Conservation (phyloP, 768 basidiomycete species). For the Scleroderma bovista region DNA sequence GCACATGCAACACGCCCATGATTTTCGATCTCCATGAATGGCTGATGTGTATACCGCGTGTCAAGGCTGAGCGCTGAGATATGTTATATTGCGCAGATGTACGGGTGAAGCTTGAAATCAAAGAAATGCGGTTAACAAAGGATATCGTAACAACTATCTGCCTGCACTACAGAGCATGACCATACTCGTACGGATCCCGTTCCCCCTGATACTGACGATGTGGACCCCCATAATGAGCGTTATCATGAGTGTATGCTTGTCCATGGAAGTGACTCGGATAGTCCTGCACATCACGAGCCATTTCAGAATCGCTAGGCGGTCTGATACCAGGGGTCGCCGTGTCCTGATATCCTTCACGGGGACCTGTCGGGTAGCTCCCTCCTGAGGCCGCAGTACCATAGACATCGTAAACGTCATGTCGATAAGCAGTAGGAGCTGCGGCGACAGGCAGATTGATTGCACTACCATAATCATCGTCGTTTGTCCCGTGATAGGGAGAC, state of each 20-base stretch:
- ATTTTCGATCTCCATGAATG: too few relatives aligned
- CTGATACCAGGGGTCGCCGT: conserved; percentile 34
- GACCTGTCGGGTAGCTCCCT: conserved; percentile 37
- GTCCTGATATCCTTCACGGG: conserved; percentile 53
- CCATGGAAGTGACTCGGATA: conserved; percentile 27
- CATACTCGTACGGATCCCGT: conserved; percentile 25
- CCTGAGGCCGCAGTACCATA: conserved; percentile 13
- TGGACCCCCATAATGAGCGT: conserved; percentile 21
- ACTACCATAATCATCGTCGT: conserved; percentile 70
- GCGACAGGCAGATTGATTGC: conserved; percentile 50
- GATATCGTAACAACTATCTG: conserved; percentile 17
- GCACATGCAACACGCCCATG: too few relatives aligned
- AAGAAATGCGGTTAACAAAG: neutral
- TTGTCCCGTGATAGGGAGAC: conserved; percentile 40
- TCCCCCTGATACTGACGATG: conserved; percentile 24
- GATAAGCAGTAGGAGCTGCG: conserved; percentile 55
- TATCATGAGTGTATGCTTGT: conserved; percentile 24
- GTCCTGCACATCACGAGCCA: conserved; percentile 37
- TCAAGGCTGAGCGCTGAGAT: too few relatives aligned
- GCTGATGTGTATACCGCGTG: too few relatives aligned
- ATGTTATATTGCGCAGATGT: too few relatives aligned
- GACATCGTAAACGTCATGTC: conserved; percentile 18
- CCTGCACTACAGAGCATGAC: conserved; percentile 26
- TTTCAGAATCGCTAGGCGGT: conserved; percentile 29
- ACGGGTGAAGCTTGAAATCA: neutral